Evolutionary conservation across 768 basidiomycete species (phyloP).

Genomic region (Pulveroboletus frians): DNA sequence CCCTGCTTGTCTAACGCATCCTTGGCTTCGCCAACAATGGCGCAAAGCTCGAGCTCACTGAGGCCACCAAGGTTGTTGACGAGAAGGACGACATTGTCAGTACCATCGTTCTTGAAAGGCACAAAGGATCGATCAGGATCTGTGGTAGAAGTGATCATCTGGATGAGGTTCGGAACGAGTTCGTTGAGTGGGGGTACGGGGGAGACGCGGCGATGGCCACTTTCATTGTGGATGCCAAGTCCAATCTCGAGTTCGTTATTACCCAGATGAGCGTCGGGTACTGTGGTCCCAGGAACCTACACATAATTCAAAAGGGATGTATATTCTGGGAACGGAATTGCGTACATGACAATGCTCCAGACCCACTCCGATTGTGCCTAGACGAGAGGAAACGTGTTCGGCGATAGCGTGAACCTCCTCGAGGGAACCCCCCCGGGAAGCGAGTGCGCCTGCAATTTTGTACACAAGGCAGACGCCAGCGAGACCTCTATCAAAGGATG

Average conservation of each 20-base stretch:
- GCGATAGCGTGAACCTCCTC: constrained; percentile 65
- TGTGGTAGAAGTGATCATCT: constrained; percentile 61
- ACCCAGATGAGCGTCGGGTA: constrained; percentile 49
- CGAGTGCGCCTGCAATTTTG: constrained; percentile 85
- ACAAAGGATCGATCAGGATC: constrained; percentile 79
- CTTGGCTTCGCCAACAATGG: constrained; percentile 58
- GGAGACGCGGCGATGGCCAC: constrained; percentile 61
- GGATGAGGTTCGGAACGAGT: constrained; percentile 65
- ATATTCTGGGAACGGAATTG: not conserved
- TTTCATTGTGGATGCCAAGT: constrained; percentile 90
- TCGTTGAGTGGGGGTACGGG: constrained; percentile 67
- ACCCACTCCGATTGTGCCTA: constrained; percentile 82
- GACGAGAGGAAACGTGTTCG: constrained; percentile 56
- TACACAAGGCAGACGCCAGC: constrained; percentile 82
- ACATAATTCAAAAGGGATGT: not conserved
- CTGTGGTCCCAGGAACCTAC: constrained; percentile 75
- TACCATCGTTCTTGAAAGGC: constrained; percentile 55
- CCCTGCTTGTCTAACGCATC: constrained; percentile 50
- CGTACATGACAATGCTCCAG: constrained; percentile 83
- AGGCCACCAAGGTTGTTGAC: constrained; percentile 87
- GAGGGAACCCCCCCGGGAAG: constrained; percentile 59
- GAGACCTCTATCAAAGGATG: constrained; percentile 52
- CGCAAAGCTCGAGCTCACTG: constrained; percentile 76
- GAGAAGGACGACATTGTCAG: constrained; percentile 69
- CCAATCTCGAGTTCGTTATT: constrained; percentile 79